Percentiles rank a stretch among this genome's conserved stretches.
Evolutionary conservation across 768 basidiomycete genomes (phyloP).

Genomic region (Rhodotorula graminis): DNA sequence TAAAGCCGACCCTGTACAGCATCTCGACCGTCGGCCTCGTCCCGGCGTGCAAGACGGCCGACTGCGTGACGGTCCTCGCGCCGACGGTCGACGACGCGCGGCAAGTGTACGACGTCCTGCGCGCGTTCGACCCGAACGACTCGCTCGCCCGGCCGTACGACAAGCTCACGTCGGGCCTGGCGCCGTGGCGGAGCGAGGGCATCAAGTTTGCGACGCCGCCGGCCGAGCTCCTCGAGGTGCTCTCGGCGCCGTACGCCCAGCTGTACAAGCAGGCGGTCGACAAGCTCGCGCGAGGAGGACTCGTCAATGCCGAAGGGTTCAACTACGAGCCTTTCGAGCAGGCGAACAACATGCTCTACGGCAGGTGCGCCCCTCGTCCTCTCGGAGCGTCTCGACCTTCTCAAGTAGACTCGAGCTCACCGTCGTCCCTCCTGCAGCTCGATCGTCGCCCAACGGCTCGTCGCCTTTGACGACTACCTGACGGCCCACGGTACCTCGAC

Average conservation of each 20-base stretch:
- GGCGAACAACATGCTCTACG: constrained; percentile 15
- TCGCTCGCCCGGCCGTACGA: not conserved
- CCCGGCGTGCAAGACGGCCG: constrained; percentile 6
- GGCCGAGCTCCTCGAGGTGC: not conserved
- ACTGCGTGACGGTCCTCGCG: constrained; percentile 12
- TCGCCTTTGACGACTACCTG: constrained; percentile 12
- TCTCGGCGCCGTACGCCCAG: not conserved
- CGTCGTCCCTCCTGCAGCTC: not conserved
- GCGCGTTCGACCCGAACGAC: not conserved
- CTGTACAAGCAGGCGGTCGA: not conserved
- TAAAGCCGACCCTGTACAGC: constrained; percentile 12
- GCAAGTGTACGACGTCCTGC: not conserved
- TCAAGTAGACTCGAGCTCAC: not conserved
- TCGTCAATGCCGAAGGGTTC: not conserved
- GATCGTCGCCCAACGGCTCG: constrained; percentile 11
- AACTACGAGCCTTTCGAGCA: constrained; percentile 7
- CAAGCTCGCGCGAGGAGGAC: not conserved
- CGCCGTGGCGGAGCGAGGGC: not conserved
- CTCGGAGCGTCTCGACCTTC: too few relatives aligned
- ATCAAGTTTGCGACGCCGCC: constrained; percentile 3
- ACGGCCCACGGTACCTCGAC: not conserved
- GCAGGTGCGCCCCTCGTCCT: not conserved
- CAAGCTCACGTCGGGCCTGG: not conserved
- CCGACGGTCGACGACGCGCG: not conserved
- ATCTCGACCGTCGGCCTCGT: constrained; percentile 9